Conservation (phyloP, 805 yeast species). For the Candida nitratophila region DNA sequence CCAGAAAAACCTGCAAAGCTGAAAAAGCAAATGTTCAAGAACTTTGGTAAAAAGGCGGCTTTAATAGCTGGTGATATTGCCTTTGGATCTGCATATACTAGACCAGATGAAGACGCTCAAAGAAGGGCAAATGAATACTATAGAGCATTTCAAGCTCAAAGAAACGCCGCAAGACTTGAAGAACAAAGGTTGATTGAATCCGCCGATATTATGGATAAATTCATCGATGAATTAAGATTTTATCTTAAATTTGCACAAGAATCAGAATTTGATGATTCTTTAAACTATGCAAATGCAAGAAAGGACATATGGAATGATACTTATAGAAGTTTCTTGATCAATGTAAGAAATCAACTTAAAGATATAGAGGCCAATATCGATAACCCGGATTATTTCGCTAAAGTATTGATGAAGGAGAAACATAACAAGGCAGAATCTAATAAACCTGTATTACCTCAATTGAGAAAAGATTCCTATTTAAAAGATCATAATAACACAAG, state of each 20-base stretch:
- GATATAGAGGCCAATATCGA: conserved; percentile 8
- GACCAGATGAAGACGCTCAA: conserved; percentile 4
- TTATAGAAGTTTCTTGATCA: conserved; percentile 16
- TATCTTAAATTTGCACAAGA: conserved; percentile 26
- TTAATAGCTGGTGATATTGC: conserved; percentile 25
- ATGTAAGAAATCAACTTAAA: conserved; percentile 9
- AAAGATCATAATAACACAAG: background rate
- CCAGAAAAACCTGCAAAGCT: background rate
- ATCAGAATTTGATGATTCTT: conserved; percentile 23
- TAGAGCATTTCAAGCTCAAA: background rate
- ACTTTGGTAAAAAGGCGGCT: conserved; percentile 21
- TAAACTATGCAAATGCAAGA: conserved; percentile 24
- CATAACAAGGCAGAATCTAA: background rate
- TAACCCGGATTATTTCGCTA: background rate
- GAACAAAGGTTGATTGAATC: conserved; percentile 11
- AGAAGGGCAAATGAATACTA: background rate
- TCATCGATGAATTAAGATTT: conserved; percentile 23
- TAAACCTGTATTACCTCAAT: background rate
- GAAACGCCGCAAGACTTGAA: conserved; percentile 9
- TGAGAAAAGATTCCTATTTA: background rate
- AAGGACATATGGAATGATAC: conserved; percentile 24
- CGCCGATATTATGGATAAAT: conserved; percentile 9
- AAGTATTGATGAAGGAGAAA: background rate
- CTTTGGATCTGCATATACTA: conserved; percentile 17
- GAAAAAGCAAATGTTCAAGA: conserved; percentile 6